Evolutionary conservation across 495 filamentous ascomycete genomes (phyloP), one percentile per base, ranked within the genome.

Genomic region (Penicillium psychrofluorescens): DNA sequence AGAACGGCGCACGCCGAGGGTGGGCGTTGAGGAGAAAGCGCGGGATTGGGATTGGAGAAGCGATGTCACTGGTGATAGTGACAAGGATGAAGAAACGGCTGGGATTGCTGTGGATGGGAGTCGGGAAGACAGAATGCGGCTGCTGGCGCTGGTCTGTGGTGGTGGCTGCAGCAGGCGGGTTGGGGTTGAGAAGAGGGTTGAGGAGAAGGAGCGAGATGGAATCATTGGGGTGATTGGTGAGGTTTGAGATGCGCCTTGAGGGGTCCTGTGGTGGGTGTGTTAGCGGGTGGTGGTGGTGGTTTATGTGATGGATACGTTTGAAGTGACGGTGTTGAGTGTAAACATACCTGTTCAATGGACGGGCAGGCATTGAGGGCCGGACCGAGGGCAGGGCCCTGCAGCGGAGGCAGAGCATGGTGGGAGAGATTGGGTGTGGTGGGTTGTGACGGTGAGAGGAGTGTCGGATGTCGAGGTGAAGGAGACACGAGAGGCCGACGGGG

Each of bases 1-100:
- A 45, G 75, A 54, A 44, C 84, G 68, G 34, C 71, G 76, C 10
- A 71, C 73, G 49, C 68, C 71, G 16, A 83, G 62, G 9, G 65
- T 58, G 8, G 67, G 62, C 34, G 63, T 67, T 12, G 67, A 63
- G 6, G 68, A 66, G 56, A 74, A 74, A 0, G 61, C 48, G 32
- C 70, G 66, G 37, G 47, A 45, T 40, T 34, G 32, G 10, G 32
- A 34, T 6, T 46, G 50, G 41, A 28, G 65, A 48, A 43, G 54
- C 39, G 48, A 57, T n/a, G 32, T 34, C 9, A 10, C 32, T 12
- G 10, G n/a, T 3, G 32, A 34, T 22, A 34, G 32, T 11, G 44
- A 65, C 16, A 53, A 50, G 27, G 36, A 64, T 35, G 36, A 63
- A 49, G 46, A 56, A 41, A 44, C 37, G 15, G 44, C 12, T 13